Percentiles rank a stretch among this genome's conserved stretches.
Conservation (phyloP, 306 rosid genomes). For the Cicer judaicum region DNA sequence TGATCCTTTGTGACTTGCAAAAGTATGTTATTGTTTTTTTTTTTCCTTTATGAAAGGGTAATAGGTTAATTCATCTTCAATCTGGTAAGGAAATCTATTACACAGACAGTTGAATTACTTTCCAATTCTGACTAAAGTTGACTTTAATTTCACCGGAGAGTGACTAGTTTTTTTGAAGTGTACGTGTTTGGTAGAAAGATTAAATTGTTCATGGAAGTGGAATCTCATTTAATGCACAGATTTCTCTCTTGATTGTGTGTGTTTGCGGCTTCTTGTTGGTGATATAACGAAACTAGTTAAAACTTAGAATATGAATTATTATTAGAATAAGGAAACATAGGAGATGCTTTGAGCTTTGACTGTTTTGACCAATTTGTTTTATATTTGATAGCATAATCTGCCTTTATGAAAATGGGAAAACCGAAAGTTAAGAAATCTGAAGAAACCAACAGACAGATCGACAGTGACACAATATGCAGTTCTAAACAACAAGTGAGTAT, state of each 20-base stretch:
- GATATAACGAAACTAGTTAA: conserved; percentile 11
- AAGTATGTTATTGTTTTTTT: background rate
- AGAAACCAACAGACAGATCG: conserved; percentile 38
- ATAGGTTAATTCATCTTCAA: conserved; percentile 8
- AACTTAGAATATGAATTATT: conserved; percentile 5
- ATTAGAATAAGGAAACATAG: conserved; percentile 16
- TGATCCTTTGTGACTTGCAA: background rate
- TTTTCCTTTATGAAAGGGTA: background rate
- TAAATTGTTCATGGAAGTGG: background rate
- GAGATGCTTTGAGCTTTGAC: conserved; percentile 36
- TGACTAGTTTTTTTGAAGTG: conserved; percentile 10
- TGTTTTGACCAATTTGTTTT: conserved; percentile 48
- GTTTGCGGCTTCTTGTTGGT: background rate
- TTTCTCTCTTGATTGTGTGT: conserved; percentile 22
- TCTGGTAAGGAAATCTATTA: conserved; percentile 19
- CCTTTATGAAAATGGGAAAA: conserved; percentile 44
- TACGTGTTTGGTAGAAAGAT: background rate
- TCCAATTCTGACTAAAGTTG: conserved; percentile 10
- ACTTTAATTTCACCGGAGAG: background rate
- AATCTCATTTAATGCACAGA: conserved; percentile 15
- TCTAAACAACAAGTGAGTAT: conserved; percentile 60
- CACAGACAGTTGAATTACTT: background rate
- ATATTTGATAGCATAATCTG: conserved; percentile 49
- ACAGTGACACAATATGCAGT: conserved; percentile 35
- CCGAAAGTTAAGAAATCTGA: conserved; percentile 26